Evolutionary conservation across 495 filamentous ascomycete genomes (phyloP), one percentile per base, ranked within the genome.

Genomic region (Aspergillus incahuasiensis): DNA sequence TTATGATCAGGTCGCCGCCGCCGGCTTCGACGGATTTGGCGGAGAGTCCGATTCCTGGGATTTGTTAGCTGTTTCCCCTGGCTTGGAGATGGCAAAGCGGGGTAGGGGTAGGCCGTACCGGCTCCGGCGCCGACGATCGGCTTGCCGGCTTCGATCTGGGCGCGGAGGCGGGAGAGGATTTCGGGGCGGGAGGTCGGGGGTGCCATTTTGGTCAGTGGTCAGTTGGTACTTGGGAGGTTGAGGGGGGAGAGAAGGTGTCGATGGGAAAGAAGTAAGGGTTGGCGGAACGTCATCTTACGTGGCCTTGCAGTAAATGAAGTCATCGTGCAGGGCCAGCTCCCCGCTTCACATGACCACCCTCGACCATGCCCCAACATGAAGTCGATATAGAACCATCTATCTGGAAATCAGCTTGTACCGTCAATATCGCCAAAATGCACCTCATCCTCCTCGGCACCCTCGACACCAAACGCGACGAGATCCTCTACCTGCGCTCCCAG

Each of bases 1-100:
- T 74, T 53, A 88, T 79, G 52, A 89, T 86, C 22, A 88, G 75
- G 58, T 88, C 84, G 46, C 73, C 79, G 54, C 86, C 84, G 56
- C 84, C 86, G 30, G 77, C 74, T 64, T 88, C 85, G 63, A 86
- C 73, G 59, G 77, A 83, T 62, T 90, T 88, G 57, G 86, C 86
- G 1, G 85, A 85, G 5, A 89, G 80, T 8, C 86, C 86, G 61
- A 86, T 89, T 15, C 79, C 80, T 82, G 41, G 6, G 19, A n/a
- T 8, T 22, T 16, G 34, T 47, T 39, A 41, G 20, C 24, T 22
- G 25, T 5, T 16, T n/a, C n/a, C n/a, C n/a, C n/a, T n/a, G n/a
- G 8, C 3, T 2, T 19, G 19, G 8, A 20, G 5, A 2, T 0
- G 3, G 9, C 22, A 15, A 19, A 19, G 20, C 21, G 2, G 15